A percentile compares a stretch with the other conserved stretches of the same genome.
Evolutionary conservation across 169 alveolate species (phyloP).

Genomic region (Amoebophrya sp.): DNA sequence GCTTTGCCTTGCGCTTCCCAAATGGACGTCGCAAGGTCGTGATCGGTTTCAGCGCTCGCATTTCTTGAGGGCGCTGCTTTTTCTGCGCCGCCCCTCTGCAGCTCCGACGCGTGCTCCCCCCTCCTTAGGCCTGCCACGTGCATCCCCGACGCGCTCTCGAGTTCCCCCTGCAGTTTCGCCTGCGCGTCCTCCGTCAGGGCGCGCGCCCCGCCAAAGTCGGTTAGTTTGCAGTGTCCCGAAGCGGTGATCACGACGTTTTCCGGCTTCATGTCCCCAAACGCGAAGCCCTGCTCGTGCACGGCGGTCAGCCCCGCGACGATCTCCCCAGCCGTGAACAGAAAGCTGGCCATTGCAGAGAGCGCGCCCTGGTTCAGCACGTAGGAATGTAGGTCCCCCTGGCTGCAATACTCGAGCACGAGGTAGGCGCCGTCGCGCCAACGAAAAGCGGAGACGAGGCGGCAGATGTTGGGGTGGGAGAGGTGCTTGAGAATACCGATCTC

Average conservation of each 20-base stretch:
- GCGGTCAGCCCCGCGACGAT: neutral
- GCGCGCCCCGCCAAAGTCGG: neutral
- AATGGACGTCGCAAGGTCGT: too few relatives aligned
- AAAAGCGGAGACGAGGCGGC: neutral
- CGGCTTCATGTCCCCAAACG: neutral
- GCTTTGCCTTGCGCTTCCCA: too few relatives aligned
- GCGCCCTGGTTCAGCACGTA: neutral
- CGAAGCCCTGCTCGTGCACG: neutral
- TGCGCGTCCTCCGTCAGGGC: neutral
- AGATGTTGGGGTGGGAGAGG: neutral
- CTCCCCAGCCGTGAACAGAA: neutral
- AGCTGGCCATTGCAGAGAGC: neutral
- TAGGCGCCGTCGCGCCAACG: constrained; percentile 6
- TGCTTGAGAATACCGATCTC: neutral
- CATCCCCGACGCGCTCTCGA: too few relatives aligned
- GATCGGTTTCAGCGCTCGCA: too few relatives aligned
- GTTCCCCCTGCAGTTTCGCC: neutral
- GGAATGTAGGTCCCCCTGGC: neutral
- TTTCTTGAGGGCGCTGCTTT: too few relatives aligned
- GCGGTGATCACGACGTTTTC: neutral
- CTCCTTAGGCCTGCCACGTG: too few relatives aligned
- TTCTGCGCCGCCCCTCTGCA: too few relatives aligned
- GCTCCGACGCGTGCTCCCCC: too few relatives aligned
- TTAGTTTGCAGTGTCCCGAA: neutral
- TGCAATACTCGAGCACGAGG: neutral